phyloP scores from a whole-genome alignment of 768 basidiomycete species.

The Podaxis sp. region DNA sequence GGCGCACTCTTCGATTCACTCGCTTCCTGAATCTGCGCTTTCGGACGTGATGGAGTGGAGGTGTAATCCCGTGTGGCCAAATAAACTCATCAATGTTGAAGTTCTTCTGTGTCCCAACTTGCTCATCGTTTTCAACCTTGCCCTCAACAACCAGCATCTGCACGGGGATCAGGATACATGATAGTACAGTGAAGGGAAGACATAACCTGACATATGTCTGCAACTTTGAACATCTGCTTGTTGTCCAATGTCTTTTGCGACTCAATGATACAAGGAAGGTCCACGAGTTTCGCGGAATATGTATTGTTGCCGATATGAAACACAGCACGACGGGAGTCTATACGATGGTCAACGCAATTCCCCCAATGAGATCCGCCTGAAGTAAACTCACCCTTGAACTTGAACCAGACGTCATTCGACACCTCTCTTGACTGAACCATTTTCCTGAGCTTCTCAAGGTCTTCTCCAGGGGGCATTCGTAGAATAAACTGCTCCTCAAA shows the following conservation, averaged over 20 bases:
- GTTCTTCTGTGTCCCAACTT: constrained; percentile 55
- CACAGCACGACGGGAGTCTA: constrained; percentile 88
- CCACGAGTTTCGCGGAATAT: constrained; percentile 92
- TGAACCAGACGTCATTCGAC: constrained; percentile 90
- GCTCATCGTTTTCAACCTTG: constrained; percentile 69
- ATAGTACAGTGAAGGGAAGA: constrained; percentile 14
- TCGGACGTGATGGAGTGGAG: constrained; percentile 85
- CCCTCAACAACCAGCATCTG: constrained; percentile 94
- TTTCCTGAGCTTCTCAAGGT: constrained; percentile 76
- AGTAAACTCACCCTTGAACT: constrained; percentile 78
- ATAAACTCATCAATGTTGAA: constrained; percentile 96
- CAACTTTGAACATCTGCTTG: constrained; percentile 98
- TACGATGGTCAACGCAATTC: constrained; percentile 4
- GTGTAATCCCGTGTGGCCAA: constrained; percentile 95
- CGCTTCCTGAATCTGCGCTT: constrained; percentile 93
- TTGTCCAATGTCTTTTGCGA: constrained; percentile 95
- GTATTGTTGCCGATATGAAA: constrained; percentile 82
- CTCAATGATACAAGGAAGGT: constrained; percentile 92
- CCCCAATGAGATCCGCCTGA: background rate
- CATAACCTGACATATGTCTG: constrained; percentile 93
- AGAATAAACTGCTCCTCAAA: constrained; percentile 98
- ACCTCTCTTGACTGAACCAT: constrained; percentile 80
- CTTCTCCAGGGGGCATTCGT: constrained; percentile 82
- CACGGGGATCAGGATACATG: constrained; percentile 18
- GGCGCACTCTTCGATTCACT: constrained; percentile 73